Base-by-base conservation (phyloP, 495 filamentous ascomycete genomes). In the Penicillium riverlandense region DNA sequence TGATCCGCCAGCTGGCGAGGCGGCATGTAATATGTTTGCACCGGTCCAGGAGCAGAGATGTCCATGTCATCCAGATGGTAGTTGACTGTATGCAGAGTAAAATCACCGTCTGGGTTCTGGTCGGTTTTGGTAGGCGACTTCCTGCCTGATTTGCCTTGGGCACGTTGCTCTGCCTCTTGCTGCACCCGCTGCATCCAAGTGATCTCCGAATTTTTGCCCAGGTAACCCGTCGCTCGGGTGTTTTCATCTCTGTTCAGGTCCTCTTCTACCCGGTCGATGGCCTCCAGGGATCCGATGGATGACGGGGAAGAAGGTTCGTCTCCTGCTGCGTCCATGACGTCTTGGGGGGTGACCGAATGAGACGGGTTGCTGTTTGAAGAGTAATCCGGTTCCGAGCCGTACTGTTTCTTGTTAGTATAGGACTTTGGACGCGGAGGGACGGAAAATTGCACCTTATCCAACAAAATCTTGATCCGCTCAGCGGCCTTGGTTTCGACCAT, bases 121-220 rank as follows among this genome's bases (percentile, higher is more conserved):
- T 43, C 37, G 12, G 35, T 32, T 40, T 31, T 36, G 31, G 38
- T 36, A 13, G 46, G 37, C 15, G 48, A 56, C 13, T 51, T 39
- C 34, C 36, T 40, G 8, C 45, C 41, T 11, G 50, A 38, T 12
- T 56, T 29, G 22, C 49, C 41, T 50, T 41, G 44, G 29, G 35
- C 37, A 29, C 51, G 41, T 28, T 46, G 45, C 13, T 55, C 48
- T 35, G 44, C 45, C 33, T 64, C 56, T 33, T 38, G 27, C 32
- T 62, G 50, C 0, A 66, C 44, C 14, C 58, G 56, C 51, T 75
- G 72, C 42, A 82, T 68, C 80, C 81, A 84, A n/a, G 64, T 63
- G n/a, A 82, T 61, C 37, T 80, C 77, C 2, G 79, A 83, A 40
- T 70, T 76, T 43, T 79, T 80, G 14, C 80, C 80, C 43, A 82